Conservation (phyloP, 345 rosid species). For the Melaleuca quinquenervia region DNA sequence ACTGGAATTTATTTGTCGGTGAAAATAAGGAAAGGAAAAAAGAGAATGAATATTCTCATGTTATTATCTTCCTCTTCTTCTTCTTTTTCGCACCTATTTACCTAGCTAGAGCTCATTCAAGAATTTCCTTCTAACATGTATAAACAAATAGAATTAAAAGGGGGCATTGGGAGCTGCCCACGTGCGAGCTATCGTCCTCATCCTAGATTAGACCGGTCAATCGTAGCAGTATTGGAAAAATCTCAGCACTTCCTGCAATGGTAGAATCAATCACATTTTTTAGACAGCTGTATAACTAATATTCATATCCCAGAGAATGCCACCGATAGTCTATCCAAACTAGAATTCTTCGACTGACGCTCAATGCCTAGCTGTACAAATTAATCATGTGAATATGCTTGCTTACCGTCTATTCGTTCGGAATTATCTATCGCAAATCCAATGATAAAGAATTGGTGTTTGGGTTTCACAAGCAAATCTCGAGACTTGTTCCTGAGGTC, state of each 20-base stretch:
- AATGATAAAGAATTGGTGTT: background rate
- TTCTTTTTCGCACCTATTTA: background rate
- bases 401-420: background rate
- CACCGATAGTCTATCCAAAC: too few species aligned
- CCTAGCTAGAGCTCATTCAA: background rate
- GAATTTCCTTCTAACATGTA: background rate
- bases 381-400: background rate
- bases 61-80: background rate
- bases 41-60: background rate
- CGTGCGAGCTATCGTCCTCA: background rate
- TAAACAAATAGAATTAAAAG: background rate
- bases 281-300: background rate
- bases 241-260: background rate
- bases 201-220: background rate
- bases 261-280: background rate
- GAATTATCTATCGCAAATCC: too few species aligned
- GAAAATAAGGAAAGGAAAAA: background rate
- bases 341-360: too few species aligned
- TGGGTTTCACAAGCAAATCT: background rate
- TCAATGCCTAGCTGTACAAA: background rate
- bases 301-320: background rate
- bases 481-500: background rate
- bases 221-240: background rate
- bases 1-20: background rate
- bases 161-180: background rate